Evolutionary conservation across 768 basidiomycete genomes (phyloP), one percentile per base, ranked within the genome.

Genomic region (Clavulina sp.): DNA sequence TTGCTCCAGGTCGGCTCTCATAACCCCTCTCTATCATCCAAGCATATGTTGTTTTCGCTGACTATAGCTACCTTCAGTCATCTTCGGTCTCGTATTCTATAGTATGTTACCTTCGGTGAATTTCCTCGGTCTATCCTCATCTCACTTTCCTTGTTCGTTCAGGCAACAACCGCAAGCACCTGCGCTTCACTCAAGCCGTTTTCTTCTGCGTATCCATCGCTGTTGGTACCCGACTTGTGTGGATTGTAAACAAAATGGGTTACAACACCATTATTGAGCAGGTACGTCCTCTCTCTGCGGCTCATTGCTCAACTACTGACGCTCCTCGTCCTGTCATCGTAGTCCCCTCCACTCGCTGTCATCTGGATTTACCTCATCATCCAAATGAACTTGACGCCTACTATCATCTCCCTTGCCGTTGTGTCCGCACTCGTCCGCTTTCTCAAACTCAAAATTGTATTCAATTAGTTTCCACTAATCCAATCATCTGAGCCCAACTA

Each of bases 311-410:
- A 29, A 21, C 4, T 23, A 13, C 16, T 33, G n/a, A 6, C 23
- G 38, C 18, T 49, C 19, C 9, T 56, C 43, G 24, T 46, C 13
- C 26, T 46, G 24, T 26, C 56, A 46, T 41, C 44, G 19, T 30
- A 38, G 32, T 52, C 31, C 23, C 55, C 86, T 9, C 82, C 86
- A 7, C 65, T 87, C 51, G 78, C 78, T 2, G 85, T 84, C 0
- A 60, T 81, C 4, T 88, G 86, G 85, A 68, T 86, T 5, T 88
- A 82, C 58, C 70, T 75, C 2, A 68, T 86, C 47, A 66, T 85
- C 9, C 80, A 84, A 56, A 69, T 86, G 26, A 74, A 80, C 52
- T 64, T 89, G 24, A 69, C 68, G 2, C 74, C 76, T 19, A 78
- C 84, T 4, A 66, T 77, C 3, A 52, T 77, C 28, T 77, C 74